Conservation (phyloP, 805 yeast species). For the Ogataea wickerhamii region DNA sequence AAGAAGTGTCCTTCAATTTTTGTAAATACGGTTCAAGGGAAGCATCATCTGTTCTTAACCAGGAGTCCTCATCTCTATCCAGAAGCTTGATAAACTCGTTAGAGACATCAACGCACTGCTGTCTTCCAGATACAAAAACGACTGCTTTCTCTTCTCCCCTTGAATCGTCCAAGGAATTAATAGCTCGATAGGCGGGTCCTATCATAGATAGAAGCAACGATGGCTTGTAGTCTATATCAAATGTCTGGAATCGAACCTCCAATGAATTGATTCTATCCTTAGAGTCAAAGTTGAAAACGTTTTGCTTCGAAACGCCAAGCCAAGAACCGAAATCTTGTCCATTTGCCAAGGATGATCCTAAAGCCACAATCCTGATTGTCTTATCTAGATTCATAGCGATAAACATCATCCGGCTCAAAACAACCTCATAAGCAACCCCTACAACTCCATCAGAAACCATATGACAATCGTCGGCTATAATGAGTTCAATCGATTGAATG, state of each 20-base stretch:
- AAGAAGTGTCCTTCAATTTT: constrained; percentile 43
- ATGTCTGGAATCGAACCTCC: constrained; percentile 53
- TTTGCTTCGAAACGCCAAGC: constrained; percentile 66
- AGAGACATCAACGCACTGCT: constrained; percentile 51
- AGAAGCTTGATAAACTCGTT: constrained; percentile 37
- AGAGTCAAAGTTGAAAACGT: constrained; percentile 69
- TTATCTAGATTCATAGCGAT: constrained; percentile 63
- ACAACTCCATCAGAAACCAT: constrained; percentile 46
- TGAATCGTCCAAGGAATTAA: constrained; percentile 31
- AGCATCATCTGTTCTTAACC: constrained; percentile 39
- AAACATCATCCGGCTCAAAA: constrained; percentile 67
- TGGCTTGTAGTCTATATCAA: constrained; percentile 45
- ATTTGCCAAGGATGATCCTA: constrained; percentile 67
- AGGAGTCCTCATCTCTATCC: constrained; percentile 33
- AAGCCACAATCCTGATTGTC: constrained; percentile 59
- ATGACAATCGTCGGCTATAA: constrained; percentile 76
- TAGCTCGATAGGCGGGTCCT: constrained; percentile 44
- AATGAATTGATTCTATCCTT: constrained; percentile 53
- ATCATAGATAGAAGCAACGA: constrained; percentile 51
- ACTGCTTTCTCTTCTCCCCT: constrained; percentile 35
- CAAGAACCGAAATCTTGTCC: constrained; percentile 80
- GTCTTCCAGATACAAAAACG: constrained; percentile 58
- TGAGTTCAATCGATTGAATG: constrained; percentile 61
- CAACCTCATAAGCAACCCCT: constrained; percentile 67
- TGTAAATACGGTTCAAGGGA: constrained; percentile 40